Percentiles rank a stretch among this genome's conserved stretches.
These are phyloP conservation scores for Kitagawia praeruptora DNA, from an alignment of 129 eudicot species.

Conservation along the genomic window DNA sequence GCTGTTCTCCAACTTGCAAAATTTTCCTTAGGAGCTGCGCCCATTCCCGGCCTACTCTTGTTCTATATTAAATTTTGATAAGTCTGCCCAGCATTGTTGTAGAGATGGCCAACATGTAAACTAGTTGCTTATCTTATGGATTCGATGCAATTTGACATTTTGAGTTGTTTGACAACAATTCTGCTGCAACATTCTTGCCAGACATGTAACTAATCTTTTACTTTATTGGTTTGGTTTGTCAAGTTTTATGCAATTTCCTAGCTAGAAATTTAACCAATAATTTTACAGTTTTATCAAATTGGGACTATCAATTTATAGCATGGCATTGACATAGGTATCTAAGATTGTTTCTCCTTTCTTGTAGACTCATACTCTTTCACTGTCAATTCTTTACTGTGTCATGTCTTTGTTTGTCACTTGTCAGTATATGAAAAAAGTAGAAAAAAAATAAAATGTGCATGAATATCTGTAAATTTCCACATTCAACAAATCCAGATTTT, in stretches of 20 bases:
- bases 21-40: no score
- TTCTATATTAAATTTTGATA: no score
- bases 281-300: no score
- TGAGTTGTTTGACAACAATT: neutral
- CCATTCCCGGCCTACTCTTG: no score
- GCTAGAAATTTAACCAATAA: no score
- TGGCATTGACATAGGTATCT: neutral
- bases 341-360: neutral
- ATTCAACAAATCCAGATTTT: neutral
- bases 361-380: neutral
- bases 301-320: neutral
- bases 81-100: neutral
- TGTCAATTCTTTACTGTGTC: neutral
- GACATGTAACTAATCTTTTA: neutral
- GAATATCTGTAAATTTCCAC: neutral
- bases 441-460: neutral
- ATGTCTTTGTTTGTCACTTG: neutral
- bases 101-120: neutral
- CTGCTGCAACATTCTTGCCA: neutral
- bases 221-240: neutral
- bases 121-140: neutral
- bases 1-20: no score
- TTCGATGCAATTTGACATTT: neutral
- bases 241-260: neutral
- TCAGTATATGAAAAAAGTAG: neutral